phyloP scores from a whole-genome alignment of 257 asterid species.

The Ligustrum vulgare region DNA sequence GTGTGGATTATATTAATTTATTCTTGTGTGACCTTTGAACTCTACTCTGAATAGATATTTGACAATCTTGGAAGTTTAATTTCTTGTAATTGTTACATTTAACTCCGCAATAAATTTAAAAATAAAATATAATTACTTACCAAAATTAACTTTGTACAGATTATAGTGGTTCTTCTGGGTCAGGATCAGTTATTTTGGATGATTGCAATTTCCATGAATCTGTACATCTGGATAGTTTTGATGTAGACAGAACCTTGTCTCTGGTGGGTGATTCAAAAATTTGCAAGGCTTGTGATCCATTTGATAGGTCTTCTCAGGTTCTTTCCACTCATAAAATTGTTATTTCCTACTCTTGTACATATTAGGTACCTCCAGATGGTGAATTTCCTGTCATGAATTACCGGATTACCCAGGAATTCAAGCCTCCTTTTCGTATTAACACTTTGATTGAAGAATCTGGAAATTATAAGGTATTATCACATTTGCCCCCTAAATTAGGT shows the following conservation, averaged over 20 bases:
- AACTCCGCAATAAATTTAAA: constrained; percentile 21
- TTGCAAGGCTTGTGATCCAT: constrained; percentile 15
- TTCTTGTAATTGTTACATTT: constrained; percentile 4
- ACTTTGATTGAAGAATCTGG: constrained; percentile 97
- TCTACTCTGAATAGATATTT: constrained; percentile 7
- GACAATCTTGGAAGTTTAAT: background rate
- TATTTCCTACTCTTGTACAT: constrained; percentile 22
- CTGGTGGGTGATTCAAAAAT: constrained; percentile 55
- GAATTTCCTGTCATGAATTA: constrained; percentile 99
- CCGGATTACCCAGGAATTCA: constrained; percentile 98
- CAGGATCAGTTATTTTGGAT: constrained; percentile 89
- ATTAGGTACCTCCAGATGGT: constrained; percentile 97
- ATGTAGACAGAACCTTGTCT: constrained; percentile 84
- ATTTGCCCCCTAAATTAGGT: constrained; percentile 1
- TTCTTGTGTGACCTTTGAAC: constrained; percentile 6
- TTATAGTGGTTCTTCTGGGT: constrained; percentile 82
- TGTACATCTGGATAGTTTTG: constrained; percentile 93
- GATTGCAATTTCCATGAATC: constrained; percentile 99
- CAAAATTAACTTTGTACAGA: constrained; percentile 39
- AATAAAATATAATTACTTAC: constrained; percentile 20
- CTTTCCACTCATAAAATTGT: constrained; percentile 2
- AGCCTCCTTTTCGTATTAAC: constrained; percentile 91
- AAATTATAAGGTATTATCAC: constrained; percentile 66
- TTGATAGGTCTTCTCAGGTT: constrained; percentile 21
- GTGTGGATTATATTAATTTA: background rate